Base-by-base conservation (phyloP, 2,329 filamentous ascomycete species). In the Seiridium cupressi region DNA sequence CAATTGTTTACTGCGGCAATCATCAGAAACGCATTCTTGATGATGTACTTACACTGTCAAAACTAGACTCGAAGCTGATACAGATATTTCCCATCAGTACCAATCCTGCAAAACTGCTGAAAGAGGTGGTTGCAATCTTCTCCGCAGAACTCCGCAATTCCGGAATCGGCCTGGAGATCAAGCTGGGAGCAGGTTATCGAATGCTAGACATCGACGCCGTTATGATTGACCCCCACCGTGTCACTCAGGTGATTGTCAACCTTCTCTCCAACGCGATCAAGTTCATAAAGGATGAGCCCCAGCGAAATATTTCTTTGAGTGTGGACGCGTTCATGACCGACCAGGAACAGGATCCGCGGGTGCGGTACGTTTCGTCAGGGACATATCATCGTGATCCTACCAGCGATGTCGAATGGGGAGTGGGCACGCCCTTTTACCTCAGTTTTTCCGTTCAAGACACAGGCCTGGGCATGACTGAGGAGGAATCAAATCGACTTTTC, bases 171-270 rank as follows among this genome's bases (percentile, higher is more conserved):
- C 85, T 92, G 72, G 82, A 87, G 44, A 89, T 92, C 65, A 79
- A 81, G 1, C 82, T 93, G 44, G 87, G 91, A 65, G 81, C 87
- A 49, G 87, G 87, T 0, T 92, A 90, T 69, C 78, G 83, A 10
- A 79, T 84, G 11, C 74, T 92, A 51, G 80, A 80, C 3, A 78
- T 93, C 40, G 85, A 90, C 62, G 92, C 89, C 88, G 88, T 89
- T 44, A 89, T 84, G 63, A 78, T 93, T 46, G 91, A 94, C 69
- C 90, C 91, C 5, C 91, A 89, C 3, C 82, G 90, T 46, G 81
- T 93, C 13, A 80, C 89, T 48, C 90, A 93, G 70, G 86, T 93
- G 2, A 74, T 93, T 44, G 92, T 93, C 70, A 93, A 93, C 68
- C 78, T 93, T 10, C 86, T 91, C 71, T 86, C 84, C 44, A 88